Base-by-base conservation (phyloP, 2,329 filamentous ascomycete genomes). In the Fusarium papillatum region DNA sequence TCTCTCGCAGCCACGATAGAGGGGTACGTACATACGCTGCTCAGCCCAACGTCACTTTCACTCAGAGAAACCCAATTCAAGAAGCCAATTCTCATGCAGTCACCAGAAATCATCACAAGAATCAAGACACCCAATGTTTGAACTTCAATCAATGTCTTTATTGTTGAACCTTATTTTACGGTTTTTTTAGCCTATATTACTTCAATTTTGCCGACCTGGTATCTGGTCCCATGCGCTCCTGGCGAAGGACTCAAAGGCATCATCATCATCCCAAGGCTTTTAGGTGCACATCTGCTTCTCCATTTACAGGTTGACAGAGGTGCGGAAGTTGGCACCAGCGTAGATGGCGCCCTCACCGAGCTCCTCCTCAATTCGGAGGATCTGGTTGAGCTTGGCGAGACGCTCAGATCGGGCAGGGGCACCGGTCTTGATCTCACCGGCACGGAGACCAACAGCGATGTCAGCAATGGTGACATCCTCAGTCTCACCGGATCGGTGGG, bases 321-420 rank as follows among this genome's bases (percentile, higher is more conserved):
- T 95, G 89, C 96, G 94, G 95, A 98, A 99, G 84, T 95, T 95
- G 84, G 90, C 88, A 81, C 97, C 97, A 81, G 96, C 96, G 85
- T 96, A 99, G 87, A 98, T 84, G 80, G 96, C 97, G 82, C 97
- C 93, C 82, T 93, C 91, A 81, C 96, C 96, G 78, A 99, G 94
- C 91, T 99, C 97, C 90, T 99, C 97, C 92, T 99, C 97, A 82
- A 99, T 99, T 85, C 97, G 95, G 84, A 99, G 94, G 84, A 99
- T 98, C 91, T 99, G 97, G 94, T 99, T 99, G 85, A 99, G 95
- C 93, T 99, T 99, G 87, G 97, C 97, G 80, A 98, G 92, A 90
- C 97, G 96, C 92, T 99, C 97, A 81, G 96, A 98, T 84, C 97
- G 94, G 85, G 94, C 94, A 81, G 97, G 97, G 76, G 96, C 96